phyloP scores from a whole-genome alignment of 805 yeast species.

The Cyberlindnera amylophila region DNA sequence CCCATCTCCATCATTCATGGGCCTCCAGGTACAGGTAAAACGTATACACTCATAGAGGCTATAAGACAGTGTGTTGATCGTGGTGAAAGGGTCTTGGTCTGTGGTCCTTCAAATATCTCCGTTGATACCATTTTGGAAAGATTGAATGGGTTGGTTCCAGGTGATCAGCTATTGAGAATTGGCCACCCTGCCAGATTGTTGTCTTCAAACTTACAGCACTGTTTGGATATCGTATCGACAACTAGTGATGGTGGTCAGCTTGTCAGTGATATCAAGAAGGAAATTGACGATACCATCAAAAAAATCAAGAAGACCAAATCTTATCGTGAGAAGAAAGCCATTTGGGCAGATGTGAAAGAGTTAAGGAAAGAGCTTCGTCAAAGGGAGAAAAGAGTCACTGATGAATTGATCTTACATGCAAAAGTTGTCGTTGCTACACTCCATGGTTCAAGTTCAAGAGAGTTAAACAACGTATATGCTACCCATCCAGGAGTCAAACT shows the following conservation, averaged over 20 bases:
- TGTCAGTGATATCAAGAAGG: slow-evolving; percentile 62
- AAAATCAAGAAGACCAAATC: slow-evolving; percentile 57
- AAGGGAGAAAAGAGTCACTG: slow-evolving; percentile 62
- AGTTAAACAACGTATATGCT: slow-evolving; percentile 51
- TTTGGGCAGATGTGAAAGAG: slow-evolving; percentile 65
- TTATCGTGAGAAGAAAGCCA: slow-evolving; percentile 58
- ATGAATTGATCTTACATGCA: slow-evolving; percentile 54
- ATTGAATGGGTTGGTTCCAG: slow-evolving; percentile 29
- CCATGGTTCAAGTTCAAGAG: slow-evolving; percentile 82
- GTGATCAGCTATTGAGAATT: slow-evolving; percentile 59
- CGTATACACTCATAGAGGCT: slow-evolving; percentile 79
- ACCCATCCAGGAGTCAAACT: slow-evolving; percentile 30
- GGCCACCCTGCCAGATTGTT: slow-evolving; percentile 93
- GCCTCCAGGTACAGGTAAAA: slow-evolving; percentile 80
- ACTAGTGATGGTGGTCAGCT: slow-evolving; percentile 56
- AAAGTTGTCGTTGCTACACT: slow-evolving; percentile 77
- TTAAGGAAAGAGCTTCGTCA: slow-evolving; percentile 64
- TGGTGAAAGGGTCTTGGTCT: slow-evolving; percentile 66
- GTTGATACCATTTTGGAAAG: slow-evolving; percentile 90
- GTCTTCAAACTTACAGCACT: slow-evolving; percentile 58
- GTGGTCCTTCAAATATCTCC: slow-evolving; percentile 92
- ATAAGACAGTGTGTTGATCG: slow-evolving; percentile 67
- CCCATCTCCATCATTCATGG: slow-evolving; percentile 65
- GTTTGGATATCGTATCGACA: slow-evolving; percentile 69
- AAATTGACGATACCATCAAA: slow-evolving; percentile 59